Base-by-base conservation (phyloP, 805 yeast species). In the Lachancea sp. region DNA sequence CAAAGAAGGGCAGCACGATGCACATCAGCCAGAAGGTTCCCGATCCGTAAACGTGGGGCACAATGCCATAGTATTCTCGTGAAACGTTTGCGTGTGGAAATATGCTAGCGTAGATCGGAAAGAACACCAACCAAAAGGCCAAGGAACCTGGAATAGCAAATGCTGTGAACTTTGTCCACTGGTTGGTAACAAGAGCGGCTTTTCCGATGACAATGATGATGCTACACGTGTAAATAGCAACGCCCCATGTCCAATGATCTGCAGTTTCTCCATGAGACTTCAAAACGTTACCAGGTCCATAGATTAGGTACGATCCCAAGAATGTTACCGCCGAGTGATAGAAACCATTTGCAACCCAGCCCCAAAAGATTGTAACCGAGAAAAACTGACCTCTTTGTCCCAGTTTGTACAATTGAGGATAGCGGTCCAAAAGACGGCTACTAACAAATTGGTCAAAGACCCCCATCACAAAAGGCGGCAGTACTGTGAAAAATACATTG, bases 401-500 rank as follows among this genome's bases (percentile, higher is more conserved):
- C 36, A 93, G 69, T 58, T 82, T 85, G 66, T 95, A 93, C 41
- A 95, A 70, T 59, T 86, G 95, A 0, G 99, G 98, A 61, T 95
- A 95, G 45, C 93, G 77, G 54, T 87, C 93, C 36, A 95, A 70
- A 59, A 91, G 75, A 52, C 96, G 74, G 17, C 97, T 95, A 51
- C 87, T 83, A 40, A 93, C 89, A 68, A 87, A 93, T 65, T 93
- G 99, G 65, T 93, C 99, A 69, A 93, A 89, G 3, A 95, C 87
- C 46, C 99, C 99, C 56, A 93, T 72, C 2, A 91, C 95, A 67
- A 93, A 86, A 0, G 99, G 99, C 2, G 99, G 99, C 36, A 88
- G 70, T 27, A 86, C 97, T 0, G 98, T 87, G 66, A 91, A 93
- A 44, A 95, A 74, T 10, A 95, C 96, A 60, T 95, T 93, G 71